These are phyloP conservation scores for Pyrenophora seminiperda DNA, from an alignment of 2,329 filamentous ascomycete species.

Conservation along the genomic window DNA sequence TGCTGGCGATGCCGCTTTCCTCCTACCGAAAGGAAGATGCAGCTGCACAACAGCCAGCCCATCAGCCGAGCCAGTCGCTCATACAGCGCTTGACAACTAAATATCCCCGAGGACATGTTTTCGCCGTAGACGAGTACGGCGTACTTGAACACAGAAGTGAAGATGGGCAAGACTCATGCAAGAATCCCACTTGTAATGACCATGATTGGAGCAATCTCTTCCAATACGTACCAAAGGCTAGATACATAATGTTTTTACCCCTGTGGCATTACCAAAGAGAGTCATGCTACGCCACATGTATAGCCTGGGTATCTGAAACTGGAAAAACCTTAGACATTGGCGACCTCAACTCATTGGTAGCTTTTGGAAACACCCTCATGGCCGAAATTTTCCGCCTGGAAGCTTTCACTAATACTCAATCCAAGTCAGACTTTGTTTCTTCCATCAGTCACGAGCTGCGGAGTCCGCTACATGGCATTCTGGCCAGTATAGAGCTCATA, in stretches of 20 bases:
- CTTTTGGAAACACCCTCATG: constrained; percentile 40
- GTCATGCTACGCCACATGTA: constrained; percentile 22
- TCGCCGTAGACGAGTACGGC: constrained; percentile 13
- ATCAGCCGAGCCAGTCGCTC: constrained; percentile 7
- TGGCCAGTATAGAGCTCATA: constrained; percentile 55
- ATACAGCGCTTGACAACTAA: constrained; percentile 12
- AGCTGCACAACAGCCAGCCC: neutral
- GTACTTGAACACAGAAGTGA: constrained; percentile 3
- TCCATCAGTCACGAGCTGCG: constrained; percentile 59
- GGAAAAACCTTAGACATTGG: constrained; percentile 20
- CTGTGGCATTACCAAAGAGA: constrained; percentile 36
- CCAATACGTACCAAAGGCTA: constrained; percentile 9
- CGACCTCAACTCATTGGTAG: constrained; percentile 15
- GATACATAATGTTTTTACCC: constrained; percentile 26
- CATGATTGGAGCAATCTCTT: constrained; percentile 9
- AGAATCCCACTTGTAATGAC: neutral
- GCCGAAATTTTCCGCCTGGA: constrained; percentile 51
- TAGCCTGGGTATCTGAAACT: constrained; percentile 25
- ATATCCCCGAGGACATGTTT: constrained; percentile 16
- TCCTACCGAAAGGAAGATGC: constrained; percentile 4
- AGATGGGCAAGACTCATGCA: neutral
- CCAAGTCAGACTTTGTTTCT: constrained; percentile 58
- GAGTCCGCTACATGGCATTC: constrained; percentile 46
- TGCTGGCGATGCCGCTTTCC: constrained; percentile 5
- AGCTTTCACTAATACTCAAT: constrained; percentile 39